Evolutionary conservation across 805 yeast species (phyloP), one percentile per base, ranked within the genome.

Genomic region (Saturnispora saitoi): DNA sequence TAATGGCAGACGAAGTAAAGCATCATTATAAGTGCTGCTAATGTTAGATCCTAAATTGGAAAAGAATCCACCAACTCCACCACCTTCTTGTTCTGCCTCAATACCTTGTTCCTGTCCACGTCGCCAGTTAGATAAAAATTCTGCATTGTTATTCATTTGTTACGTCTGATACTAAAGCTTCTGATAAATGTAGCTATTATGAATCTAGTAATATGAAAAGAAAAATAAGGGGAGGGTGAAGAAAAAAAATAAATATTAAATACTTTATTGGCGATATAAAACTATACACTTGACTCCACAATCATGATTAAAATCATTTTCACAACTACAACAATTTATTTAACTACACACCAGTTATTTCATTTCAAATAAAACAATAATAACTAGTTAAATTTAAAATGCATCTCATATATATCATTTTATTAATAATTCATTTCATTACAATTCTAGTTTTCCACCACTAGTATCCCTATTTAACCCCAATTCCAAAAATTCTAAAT

Each of bases 1-100:
- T 20, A 81, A 61, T 0, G 95, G 95, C 30, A 86, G 66, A 51
- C 78, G 78, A 52, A 77, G 80, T 31, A 65, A 61, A 2, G 67
- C 60, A 17, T 56, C 58, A 22, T 57, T 56, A 4, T 63, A 47
- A 28, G 53, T 46, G 15, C 45, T 31, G 20, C 42, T 36, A n/a
- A 53, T 50, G 15, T 53, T 50, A 11, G 52, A 24, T 14, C 51
- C 51, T 6, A 53, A 19, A 28, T 53, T 50, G n/a, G 52, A 40
- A 17, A 53, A 53, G 36, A 50, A 53, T 11, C 40, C 38, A 19
- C 44, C 43, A 12, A 46, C 26, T 12, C 48, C 48, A 11, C 36
- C 32, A n/a, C 29, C 36, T 12, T 42, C 32, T 31, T 37, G 29
- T 29, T 46, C 30, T n/a, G 42, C 48, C 19, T 45, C 42, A 12